phyloP scores from a whole-genome alignment of 345 rosid species.

The Rubroshorea leprosula region DNA sequence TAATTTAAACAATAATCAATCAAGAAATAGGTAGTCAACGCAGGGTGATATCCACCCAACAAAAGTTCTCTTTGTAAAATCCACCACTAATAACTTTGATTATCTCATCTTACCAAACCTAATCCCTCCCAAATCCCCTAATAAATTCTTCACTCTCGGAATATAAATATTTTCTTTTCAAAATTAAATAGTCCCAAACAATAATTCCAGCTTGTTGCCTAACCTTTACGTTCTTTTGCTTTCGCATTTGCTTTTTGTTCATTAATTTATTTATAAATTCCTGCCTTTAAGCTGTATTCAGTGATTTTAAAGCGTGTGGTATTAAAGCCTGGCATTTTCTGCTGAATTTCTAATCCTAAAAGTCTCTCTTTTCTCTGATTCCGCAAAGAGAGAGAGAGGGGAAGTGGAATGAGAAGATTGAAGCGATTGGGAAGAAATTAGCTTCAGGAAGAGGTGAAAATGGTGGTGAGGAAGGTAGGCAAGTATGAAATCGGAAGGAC shows the following conservation, averaged over 20 bases:
- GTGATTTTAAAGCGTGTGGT: not conserved
- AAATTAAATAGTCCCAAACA: too few relatives aligned
- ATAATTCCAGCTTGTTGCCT: too few relatives aligned
- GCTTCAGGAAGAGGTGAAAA: not conserved
- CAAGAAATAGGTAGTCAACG: too few relatives aligned
- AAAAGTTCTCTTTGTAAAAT: too few relatives aligned
- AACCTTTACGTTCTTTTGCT: not conserved
- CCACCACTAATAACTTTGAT: not conserved
- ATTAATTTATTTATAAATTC: too few relatives aligned
- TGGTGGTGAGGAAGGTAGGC: slow-evolving; percentile 93
- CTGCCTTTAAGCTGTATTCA: not conserved
- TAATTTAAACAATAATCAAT: too few relatives aligned
- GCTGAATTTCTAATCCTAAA: not conserved
- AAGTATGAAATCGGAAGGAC: slow-evolving; percentile 97
- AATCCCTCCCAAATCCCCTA: not conserved
- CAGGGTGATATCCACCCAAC: too few relatives aligned
- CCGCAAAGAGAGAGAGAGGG: not conserved
- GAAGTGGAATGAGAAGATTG: not conserved
- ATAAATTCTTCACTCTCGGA: too few relatives aligned
- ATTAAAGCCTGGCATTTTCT: not conserved
- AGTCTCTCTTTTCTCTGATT: not conserved
- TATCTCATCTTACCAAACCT: not conserved
- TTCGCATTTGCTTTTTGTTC: not conserved
- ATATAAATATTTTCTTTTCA: too few relatives aligned
- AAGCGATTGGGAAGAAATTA: slow-evolving; percentile 3